These are phyloP conservation scores for Pythium myriotylum DNA, from an alignment of 352 stramenopile genomes.

Conservation along the genomic window DNA sequence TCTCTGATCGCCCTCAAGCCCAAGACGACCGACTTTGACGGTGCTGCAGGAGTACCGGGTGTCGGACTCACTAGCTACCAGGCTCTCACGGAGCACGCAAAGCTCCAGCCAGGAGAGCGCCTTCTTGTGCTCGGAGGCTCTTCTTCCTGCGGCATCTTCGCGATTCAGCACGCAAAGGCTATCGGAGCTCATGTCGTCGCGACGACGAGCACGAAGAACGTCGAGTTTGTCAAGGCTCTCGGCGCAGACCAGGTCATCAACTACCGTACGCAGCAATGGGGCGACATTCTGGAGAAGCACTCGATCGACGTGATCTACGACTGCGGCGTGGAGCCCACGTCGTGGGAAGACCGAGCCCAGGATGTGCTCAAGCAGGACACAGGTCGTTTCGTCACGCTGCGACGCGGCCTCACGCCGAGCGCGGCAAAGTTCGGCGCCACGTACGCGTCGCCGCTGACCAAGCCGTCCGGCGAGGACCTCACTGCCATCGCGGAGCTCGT, in stretches of 20 bases:
- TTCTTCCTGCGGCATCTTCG: slow-evolving; percentile 41
- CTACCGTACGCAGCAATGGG: slow-evolving; percentile 39
- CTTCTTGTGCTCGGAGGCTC: slow-evolving; percentile 52
- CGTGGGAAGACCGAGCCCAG: slow-evolving; percentile 41
- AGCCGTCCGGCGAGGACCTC: slow-evolving; percentile 33
- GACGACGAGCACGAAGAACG: slow-evolving; percentile 40
- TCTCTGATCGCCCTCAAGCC: slow-evolving; percentile 45
- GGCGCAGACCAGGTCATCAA: slow-evolving; percentile 48
- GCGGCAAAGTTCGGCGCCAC: slow-evolving; percentile 8
- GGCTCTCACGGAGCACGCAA: slow-evolving; percentile 31
- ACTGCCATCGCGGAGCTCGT: slow-evolving; percentile 31
- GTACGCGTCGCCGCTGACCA: slow-evolving; percentile 5
- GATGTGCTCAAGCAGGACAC: slow-evolving; percentile 20
- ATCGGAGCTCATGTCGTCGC: slow-evolving; percentile 22
- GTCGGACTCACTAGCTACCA: slow-evolving; percentile 47
- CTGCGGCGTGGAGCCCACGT: slow-evolving; percentile 24
- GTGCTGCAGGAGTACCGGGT: slow-evolving; percentile 42
- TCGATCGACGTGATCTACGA: slow-evolving; percentile 23
- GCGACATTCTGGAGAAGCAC: slow-evolving; percentile 5
- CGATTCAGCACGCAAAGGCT: slow-evolving; percentile 46
- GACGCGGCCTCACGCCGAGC: slow-evolving; percentile 8
- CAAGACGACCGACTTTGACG: slow-evolving; percentile 39
- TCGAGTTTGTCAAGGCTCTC: slow-evolving; percentile 33
- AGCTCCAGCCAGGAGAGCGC: slow-evolving; percentile 36
- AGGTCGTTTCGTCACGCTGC: slow-evolving; percentile 7